Evolutionary conservation across 768 basidiomycete genomes (phyloP).

Genomic region (Collybia sp.): DNA sequence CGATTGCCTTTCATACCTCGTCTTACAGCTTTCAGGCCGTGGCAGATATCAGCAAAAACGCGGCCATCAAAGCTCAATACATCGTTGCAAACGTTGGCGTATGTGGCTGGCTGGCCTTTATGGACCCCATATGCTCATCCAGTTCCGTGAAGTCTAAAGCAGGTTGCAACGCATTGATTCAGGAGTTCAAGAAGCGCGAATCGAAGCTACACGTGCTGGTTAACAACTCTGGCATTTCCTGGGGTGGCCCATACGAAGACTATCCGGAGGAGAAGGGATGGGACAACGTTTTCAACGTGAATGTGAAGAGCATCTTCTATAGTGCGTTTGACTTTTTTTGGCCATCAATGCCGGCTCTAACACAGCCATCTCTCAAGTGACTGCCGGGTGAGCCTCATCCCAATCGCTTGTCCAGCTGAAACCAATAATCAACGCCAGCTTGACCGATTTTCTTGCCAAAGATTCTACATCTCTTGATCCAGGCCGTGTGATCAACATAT

Average conservation of each 20-base stretch:
- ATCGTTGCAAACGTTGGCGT: slow-evolving; percentile 73
- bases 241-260: slow-evolving; percentile 68
- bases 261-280: slow-evolving; percentile 82
- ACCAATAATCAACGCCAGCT: slow-evolving; percentile 16
- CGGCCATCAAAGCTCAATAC: slow-evolving; percentile 63
- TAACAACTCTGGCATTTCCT: slow-evolving; percentile 79
- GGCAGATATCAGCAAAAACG: slow-evolving; percentile 54
- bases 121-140: too few species aligned
- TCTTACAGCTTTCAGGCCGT: slow-evolving; percentile 30
- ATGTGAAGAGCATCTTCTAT: slow-evolving; percentile 85
- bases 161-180: slow-evolving; percentile 71
- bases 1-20: slow-evolving; percentile 1
- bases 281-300: slow-evolving; percentile 79
- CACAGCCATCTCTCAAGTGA: slow-evolving; percentile 33
- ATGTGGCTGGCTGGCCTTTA: slow-evolving; percentile 21
- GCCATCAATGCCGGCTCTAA: slow-evolving; percentile 2
- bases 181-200: slow-evolving; percentile 65
- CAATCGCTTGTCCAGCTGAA: neutral
- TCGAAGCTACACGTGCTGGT: slow-evolving; percentile 75
- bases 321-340: slow-evolving; percentile 34
- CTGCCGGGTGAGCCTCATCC: slow-evolving; percentile 35
- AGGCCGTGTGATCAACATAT: slow-evolving; percentile 78
- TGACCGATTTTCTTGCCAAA: slow-evolving; percentile 64
- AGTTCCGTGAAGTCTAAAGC: slow-evolving; percentile 52
- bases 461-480: slow-evolving; percentile 60